Evolutionary conservation across 768 basidiomycete genomes (phyloP).

Genomic region (Cubamyces sp.): DNA sequence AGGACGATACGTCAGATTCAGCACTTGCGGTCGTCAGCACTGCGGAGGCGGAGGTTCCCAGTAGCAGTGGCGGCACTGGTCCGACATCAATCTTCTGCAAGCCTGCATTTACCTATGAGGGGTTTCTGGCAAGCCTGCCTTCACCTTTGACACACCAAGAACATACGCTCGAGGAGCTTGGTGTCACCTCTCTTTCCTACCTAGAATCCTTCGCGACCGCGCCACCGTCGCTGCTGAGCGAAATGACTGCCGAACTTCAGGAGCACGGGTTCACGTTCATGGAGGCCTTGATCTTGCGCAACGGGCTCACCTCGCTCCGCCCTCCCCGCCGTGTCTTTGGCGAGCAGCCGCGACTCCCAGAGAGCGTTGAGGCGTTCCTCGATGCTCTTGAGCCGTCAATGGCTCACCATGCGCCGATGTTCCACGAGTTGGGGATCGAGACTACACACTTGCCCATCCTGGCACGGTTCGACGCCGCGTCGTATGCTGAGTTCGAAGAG

Average conservation of each 20-base stretch:
- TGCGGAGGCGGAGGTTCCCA: not conserved
- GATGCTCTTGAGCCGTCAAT: not conserved
- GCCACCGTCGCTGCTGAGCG: not conserved
- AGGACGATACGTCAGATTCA: not conserved
- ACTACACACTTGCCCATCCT: slow-evolving; percentile 11
- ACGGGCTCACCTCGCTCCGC: not conserved
- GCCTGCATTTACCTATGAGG: no score
- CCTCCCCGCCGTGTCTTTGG: no score
- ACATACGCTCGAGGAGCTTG: not conserved
- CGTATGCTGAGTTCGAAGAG: slow-evolving; percentile 10
- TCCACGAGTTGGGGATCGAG: slow-evolving; percentile 4
- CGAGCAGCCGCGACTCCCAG: not conserved
- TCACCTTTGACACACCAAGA: not conserved
- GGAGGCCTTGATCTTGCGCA: slow-evolving; percentile 10
- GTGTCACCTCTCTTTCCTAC: not conserved
- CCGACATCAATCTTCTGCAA: no score
- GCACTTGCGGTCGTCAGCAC: not conserved
- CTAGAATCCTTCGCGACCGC: slow-evolving; percentile 5
- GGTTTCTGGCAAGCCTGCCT: not conserved
- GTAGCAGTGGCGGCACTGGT: not conserved
- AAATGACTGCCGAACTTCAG: not conserved
- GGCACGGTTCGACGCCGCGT: not conserved
- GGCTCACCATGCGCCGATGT: not conserved
- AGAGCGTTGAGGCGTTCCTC: slow-evolving; percentile 7
- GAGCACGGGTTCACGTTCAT: slow-evolving; percentile 6